Base-by-base conservation (phyloP, 257 asterid genomes). In the Ehretia macrophylla region DNA sequence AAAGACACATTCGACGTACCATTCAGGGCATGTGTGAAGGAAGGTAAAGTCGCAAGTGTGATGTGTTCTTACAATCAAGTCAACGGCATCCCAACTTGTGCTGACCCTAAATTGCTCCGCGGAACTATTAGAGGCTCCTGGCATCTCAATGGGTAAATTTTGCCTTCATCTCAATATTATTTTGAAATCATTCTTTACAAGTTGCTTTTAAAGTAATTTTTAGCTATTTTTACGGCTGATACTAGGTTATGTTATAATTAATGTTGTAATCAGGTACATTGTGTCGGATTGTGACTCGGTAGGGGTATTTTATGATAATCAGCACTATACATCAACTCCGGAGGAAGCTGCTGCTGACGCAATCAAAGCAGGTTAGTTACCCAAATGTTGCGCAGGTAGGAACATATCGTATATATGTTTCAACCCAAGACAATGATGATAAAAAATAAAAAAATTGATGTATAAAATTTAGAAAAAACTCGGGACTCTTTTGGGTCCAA, bases 31-130 rank as follows among this genome's bases (percentile, higher is more conserved):
- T 89, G 97, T 70, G 94, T 89, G 1, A 72, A 66, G 81, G 85
- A 86, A 51, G 97, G 97, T 46, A 75, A 89, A 17, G 97, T 84
- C 10, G 95, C 94, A 16, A 89, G 97, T 73, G 90, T 89, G 32
- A 89, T 86, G 97, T 89, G 97, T 47, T 89, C 97, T 38, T 89
- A 86, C 81, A 89, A 89, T 73, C 94, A 86, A 75, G 97, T 89
- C 35, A 89, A 89, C 39, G 97, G 97, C 57, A 14, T 84, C 17
- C 94, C 97, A 0, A 76, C 94, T 20, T 89, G 97, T 55, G 97
- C 95, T 4, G 95, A 89, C 50, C 95, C 94, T 14, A 56, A 66
- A 51, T 85, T 89, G 40, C 92, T 89, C 40, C 78, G 78, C 8
- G 76, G 77, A 53, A 84, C 87, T 0, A 66, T 86, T 0, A 80